Evolutionary conservation across 306 rosid genomes (phyloP).

Genomic region (Malus sylvestris): DNA sequence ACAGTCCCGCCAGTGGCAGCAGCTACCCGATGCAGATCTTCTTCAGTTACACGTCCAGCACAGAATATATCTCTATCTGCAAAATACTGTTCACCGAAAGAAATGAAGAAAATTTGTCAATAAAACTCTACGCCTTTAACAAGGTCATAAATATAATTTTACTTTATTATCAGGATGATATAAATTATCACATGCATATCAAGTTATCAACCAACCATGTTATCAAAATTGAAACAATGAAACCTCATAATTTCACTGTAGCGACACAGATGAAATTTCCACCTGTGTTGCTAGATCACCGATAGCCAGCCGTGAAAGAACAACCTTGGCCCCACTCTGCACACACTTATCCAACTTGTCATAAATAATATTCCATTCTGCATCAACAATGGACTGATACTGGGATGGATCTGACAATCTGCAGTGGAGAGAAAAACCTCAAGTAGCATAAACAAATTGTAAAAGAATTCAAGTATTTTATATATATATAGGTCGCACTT

Average conservation of each 20-base stretch:
- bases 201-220: background rate
- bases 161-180: background rate
- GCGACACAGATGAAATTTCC: background rate
- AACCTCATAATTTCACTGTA: background rate
- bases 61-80: constrained; percentile 98
- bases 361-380: constrained; percentile 98
- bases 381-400: constrained; percentile 97
- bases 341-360: constrained; percentile 95
- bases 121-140: background rate
- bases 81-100: constrained; percentile 64
- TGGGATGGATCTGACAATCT: constrained; percentile 95
- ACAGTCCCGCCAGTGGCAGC: constrained; percentile 97
- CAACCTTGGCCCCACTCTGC: constrained; percentile 88
- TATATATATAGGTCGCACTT: background rate
- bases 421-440: constrained; percentile 15
- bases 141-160: background rate
- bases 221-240: background rate
- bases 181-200: background rate
- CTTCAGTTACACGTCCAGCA: constrained; percentile 98
- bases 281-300: constrained; percentile 99
- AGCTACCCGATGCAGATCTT: constrained; percentile 84
- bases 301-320: constrained; percentile 95
- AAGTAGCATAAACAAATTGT: constrained; percentile 1
- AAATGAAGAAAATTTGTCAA: background rate
- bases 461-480: background rate